phyloP scores from a whole-genome alignment of 176 grass and related monocot genomes.

The Triticum aestivum region IWGSC_CS_RefSeq_v2.1 NC_057803.1:147873742-147874241 shows the following conservation, averaged over 20 bases:
- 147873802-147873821: not conserved
- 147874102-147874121: not conserved
- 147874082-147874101: constrained; percentile 9
- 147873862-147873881: constrained; percentile 1
- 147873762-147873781: constrained; percentile 19
- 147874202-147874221: constrained; percentile 27
- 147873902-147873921: constrained; percentile 6
- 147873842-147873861: not conserved
- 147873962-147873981: not conserved
- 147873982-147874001: constrained; percentile 78
- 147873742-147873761: not conserved
- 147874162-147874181: not conserved
- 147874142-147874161: constrained; percentile 13
- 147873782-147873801: not conserved
- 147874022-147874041: constrained; percentile 96
- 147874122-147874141: not conserved
- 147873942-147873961: not conserved
- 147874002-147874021: constrained; percentile 98
- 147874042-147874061: constrained; percentile 98
- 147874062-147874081: constrained; percentile 67
- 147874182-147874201: not conserved
- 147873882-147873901: not conserved
- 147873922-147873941: constrained; percentile 8
- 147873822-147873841: constrained; percentile 1
- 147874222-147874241: constrained; percentile 26